Conservation (phyloP, 78 protist genomes). For the Dictyostelium intermedium region DNA sequence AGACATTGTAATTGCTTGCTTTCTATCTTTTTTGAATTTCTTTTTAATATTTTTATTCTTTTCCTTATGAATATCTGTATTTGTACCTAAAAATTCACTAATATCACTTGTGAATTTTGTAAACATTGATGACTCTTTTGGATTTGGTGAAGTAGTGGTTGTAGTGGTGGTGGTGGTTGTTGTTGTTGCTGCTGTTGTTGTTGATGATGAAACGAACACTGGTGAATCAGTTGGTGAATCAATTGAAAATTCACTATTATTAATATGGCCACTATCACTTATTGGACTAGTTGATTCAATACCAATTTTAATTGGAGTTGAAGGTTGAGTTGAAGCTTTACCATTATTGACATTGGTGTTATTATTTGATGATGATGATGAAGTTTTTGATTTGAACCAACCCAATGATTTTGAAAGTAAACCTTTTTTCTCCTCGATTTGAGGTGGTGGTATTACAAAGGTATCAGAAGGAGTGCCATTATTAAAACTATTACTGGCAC, state of each 20-base stretch:
- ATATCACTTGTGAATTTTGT: constrained; percentile 24
- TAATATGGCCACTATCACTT: not conserved
- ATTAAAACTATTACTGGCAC: not conserved
- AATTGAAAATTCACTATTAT: not conserved
- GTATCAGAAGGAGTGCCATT: not conserved
- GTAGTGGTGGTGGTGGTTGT: not conserved
- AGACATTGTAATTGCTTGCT: constrained; percentile 19
- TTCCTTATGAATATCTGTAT: not conserved
- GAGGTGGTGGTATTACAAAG: not conserved
- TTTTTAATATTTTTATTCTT: constrained; percentile 2
- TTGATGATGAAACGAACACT: not conserved
- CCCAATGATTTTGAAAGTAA: constrained; percentile 3
- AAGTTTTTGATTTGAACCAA: constrained; percentile 54
- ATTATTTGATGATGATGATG: not conserved
- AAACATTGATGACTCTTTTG: not conserved
- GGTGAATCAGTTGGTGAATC: constrained; percentile 37
- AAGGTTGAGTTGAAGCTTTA: not conserved
- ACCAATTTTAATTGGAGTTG: constrained; percentile 14
- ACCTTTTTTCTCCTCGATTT: not conserved
- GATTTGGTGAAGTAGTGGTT: not conserved
- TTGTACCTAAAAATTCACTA: not conserved
- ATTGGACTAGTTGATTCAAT: not conserved
- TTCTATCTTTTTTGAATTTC: constrained; percentile 65
- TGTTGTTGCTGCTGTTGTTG: not conserved
- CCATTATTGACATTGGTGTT: not conserved